Base-by-base conservation (phyloP, 2,329 filamentous ascomycete species). In the Trichoderma oligosporum region DNA sequence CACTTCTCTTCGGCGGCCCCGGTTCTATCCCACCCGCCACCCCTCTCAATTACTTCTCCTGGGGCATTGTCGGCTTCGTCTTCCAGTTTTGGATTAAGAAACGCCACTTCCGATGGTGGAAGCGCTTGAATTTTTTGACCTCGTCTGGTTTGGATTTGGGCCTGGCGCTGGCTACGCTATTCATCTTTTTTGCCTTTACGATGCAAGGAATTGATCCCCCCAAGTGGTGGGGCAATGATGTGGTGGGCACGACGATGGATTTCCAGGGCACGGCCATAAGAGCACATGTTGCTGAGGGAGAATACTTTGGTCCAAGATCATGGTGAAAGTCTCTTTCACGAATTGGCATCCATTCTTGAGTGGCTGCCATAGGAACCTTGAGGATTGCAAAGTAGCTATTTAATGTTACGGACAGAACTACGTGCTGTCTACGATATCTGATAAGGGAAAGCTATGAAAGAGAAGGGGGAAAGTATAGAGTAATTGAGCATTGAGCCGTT, bases 41-140 rank as follows among this genome's bases (percentile, higher is more conserved):
- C 0, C 86, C 87, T 0, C 79, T 90, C 58, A 89, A 88, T 71
- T 91, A 89, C 67, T 80, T 88, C 31, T 79, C 81, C n/a, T 91
- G 87, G 87, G 85, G 84, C 16, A 73, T 87, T 56, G 84, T 90
- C 3, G 88, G 87, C 27, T 84, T 82, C 63, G 61, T 87, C 29
- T 91, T 90, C 76, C 87, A 91, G 69, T 83, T 82, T 68, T 78
- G 76, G 65, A 81, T 91, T 67, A 83, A 84, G 69, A 81, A 81
- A 65, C 77, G 78, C 12, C 78, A 82, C 68, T 83, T 83, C 61
- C 79, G 74, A 25, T 91, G 87, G 87, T 91, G 88, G 88, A 82
- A 81, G 70, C 78, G 85, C 24, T 82, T 88, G 66, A 90, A 89
- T 73, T 90, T 88, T 65, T 72, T 90, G 60, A 86, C 87, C 0